Evolutionary conservation across 164 flowering plant genomes (phyloP), one percentile per base, ranked within the genome.

Genomic region (Chloranthus sessilifolius): DNA sequence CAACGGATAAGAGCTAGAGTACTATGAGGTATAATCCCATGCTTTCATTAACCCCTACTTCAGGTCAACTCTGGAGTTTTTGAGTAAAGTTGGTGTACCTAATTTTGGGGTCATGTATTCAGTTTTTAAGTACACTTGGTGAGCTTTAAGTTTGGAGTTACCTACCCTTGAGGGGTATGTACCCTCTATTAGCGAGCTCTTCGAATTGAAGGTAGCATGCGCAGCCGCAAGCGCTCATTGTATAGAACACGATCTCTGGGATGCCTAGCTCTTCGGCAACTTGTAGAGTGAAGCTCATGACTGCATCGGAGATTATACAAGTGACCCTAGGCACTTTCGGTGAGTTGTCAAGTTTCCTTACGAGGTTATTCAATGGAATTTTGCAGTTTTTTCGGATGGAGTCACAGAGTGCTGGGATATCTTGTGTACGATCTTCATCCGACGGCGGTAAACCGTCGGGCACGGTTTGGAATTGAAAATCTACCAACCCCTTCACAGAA

Each of bases 161-260:
- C 7, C 21, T 45, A 78, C 83, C 83, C 72, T 74, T 67, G 15
- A 78, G 66, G 7, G 83, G 83, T 1, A 50, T 15, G 10, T 47
- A 21, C 7, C 81, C 83, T 37, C 47, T 43, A 4, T 59, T 56
- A 7, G 66, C 17, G 7, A 78, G 74, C 7, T 47, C 30, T 0
- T 23, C 35, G 47, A 50, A 71, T 0, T 72, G 71, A 1, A 51
- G 8, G 31, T 69, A 72, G 0, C 60, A 72, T 71, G 74, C 35
- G 45, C 64, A 61, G 5, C 75, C 79, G 57, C 80, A 78, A 2
- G 71, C 83, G 33, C 77, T 67, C 0, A 70, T 37, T 0, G 84
- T 73, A 71, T 73, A 75, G 3, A 75, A 55, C n/a, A 61, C 5
- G 1, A 67, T 70, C 2, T 47, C 58, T 0, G 77, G 84, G 21